Conservation (phyloP, 805 yeast species). For the Dipodascus albidus region DNA sequence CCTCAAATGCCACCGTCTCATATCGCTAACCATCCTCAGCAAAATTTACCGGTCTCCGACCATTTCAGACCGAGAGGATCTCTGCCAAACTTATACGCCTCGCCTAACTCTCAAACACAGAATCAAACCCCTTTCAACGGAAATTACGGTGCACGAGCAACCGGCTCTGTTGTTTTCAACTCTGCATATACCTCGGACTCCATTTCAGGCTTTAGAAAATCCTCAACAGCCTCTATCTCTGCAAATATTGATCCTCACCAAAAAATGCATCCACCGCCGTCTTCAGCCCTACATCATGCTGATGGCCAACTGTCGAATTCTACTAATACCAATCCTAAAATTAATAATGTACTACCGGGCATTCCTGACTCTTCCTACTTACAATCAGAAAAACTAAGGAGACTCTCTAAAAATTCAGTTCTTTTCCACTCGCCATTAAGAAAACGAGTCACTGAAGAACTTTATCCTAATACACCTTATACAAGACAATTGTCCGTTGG, state of each 20-base stretch:
- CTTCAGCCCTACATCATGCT: conserved; percentile 11
- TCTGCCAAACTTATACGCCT: neutral
- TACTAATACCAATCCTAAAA: conserved; percentile 8
- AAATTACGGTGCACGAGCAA: neutral
- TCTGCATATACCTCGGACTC: conserved; percentile 17
- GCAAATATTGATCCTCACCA: conserved; percentile 31
- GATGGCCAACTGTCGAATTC: conserved; percentile 2
- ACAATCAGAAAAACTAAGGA: conserved; percentile 5
- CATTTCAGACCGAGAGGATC: neutral
- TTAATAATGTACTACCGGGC: conserved; percentile 5
- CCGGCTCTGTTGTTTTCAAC: conserved; percentile 13
- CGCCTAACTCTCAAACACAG: neutral
- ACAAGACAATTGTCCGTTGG: conserved; percentile 11
- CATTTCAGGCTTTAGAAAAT: conserved; percentile 15
- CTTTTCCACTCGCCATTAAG: neutral
- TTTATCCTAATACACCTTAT: conserved; percentile 2
- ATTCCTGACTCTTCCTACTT: conserved; percentile 9
- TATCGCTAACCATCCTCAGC: neutral
- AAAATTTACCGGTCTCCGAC: neutral
- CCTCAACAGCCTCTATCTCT: conserved; percentile 11
- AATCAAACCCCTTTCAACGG: neutral
- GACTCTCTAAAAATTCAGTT: neutral
- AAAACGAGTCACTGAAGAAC: neutral
- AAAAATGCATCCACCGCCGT: conserved; percentile 8
- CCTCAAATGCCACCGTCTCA: neutral